Evolutionary conservation across 2,329 filamentous ascomycete genomes (phyloP).

Genomic region (Sclerotiophoma versabilis): DNA sequence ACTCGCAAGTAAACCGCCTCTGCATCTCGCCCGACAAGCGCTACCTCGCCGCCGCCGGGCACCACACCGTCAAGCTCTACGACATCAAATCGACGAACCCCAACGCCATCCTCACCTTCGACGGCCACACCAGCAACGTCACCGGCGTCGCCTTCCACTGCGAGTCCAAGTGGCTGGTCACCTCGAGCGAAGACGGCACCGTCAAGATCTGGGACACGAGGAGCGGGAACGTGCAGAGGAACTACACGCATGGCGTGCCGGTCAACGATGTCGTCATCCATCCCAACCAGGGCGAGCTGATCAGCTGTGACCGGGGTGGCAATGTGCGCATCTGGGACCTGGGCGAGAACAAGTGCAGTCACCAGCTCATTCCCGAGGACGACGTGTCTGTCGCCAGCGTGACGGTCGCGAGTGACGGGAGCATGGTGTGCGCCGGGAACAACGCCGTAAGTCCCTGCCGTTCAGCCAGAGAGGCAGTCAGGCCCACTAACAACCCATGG

Average conservation of each 20-base stretch:
- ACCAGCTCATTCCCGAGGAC: constrained; percentile 95
- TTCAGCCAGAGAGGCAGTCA: background rate
- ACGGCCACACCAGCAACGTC: constrained; percentile 94
- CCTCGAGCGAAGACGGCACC: constrained; percentile 92
- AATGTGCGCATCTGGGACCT: constrained; percentile 96
- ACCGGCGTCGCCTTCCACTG: constrained; percentile 98
- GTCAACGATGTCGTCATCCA: constrained; percentile 99
- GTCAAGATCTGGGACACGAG: constrained; percentile 98
- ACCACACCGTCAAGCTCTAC: constrained; percentile 93
- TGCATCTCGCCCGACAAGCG: constrained; percentile 99
- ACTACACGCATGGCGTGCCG: constrained; percentile 86
- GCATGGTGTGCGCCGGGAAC: constrained; percentile 90
- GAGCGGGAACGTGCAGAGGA: constrained; percentile 84
- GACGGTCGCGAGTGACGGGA: constrained; percentile 93
- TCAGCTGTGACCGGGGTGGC: constrained; percentile 91
- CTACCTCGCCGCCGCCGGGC: constrained; percentile 81
- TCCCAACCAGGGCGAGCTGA: constrained; percentile 97
- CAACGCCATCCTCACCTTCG: constrained; percentile 89
- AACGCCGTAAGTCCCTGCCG: constrained; percentile 69
- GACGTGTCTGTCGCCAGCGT: constrained; percentile 93
- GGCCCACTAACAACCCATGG: background rate
- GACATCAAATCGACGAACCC: constrained; percentile 99
- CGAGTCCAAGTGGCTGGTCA: constrained; percentile 99
- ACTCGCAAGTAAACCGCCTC: constrained; percentile 97
- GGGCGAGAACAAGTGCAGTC: constrained; percentile 94